A percentile compares a stretch with the other conserved stretches of the same genome.
Evolutionary conservation across 2,329 filamentous ascomycete species (phyloP).

Genomic region (Fusarium miscanthi): DNA sequence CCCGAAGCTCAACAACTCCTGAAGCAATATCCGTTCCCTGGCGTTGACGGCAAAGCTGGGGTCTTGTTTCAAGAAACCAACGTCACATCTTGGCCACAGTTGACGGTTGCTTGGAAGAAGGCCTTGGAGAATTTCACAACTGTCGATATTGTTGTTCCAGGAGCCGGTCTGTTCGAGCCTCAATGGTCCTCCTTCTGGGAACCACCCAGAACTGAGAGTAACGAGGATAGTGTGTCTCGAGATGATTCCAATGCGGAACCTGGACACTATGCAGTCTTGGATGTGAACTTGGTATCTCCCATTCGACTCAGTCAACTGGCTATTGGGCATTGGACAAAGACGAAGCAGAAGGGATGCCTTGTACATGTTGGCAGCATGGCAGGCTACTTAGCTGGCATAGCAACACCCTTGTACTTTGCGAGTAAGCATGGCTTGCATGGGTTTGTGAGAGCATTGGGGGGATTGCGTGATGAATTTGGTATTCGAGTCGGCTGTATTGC

Average conservation of each 20-base stretch:
- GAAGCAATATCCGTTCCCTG: constrained; percentile 45
- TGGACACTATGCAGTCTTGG: constrained; percentile 50
- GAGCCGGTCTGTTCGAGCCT: constrained; percentile 54
- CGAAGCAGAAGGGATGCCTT: constrained; percentile 45
- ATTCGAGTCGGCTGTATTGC: constrained; percentile 44
- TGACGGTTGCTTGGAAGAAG: constrained; percentile 47
- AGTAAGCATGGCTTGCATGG: constrained; percentile 53
- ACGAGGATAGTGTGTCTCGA: constrained; percentile 42
- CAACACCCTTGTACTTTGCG: constrained; percentile 52
- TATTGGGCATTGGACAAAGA: constrained; percentile 52
- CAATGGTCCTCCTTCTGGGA: constrained; percentile 52
- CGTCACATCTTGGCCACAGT: constrained; percentile 52
- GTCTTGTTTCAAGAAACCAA: constrained; percentile 52
- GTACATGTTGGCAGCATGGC: constrained; percentile 52
- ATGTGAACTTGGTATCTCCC: constrained; percentile 53
- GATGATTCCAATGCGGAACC: constrained; percentile 46
- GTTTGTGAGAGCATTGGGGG: constrained; percentile 49
- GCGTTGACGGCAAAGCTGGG: constrained; percentile 33
- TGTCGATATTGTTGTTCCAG: constrained; percentile 53
- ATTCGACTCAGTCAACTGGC: constrained; percentile 54
- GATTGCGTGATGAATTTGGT: constrained; percentile 45
- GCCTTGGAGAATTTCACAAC: constrained; percentile 45
- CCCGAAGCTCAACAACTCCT: constrained; percentile 51
- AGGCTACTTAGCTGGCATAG: constrained; percentile 45
- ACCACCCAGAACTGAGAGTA: constrained; percentile 46